A percentile compares a stretch with the other conserved stretches of the same genome.
phyloP scores from a whole-genome alignment of 2,329 filamentous ascomycete species.

The Pseudogymnoascus sp. region DNA sequence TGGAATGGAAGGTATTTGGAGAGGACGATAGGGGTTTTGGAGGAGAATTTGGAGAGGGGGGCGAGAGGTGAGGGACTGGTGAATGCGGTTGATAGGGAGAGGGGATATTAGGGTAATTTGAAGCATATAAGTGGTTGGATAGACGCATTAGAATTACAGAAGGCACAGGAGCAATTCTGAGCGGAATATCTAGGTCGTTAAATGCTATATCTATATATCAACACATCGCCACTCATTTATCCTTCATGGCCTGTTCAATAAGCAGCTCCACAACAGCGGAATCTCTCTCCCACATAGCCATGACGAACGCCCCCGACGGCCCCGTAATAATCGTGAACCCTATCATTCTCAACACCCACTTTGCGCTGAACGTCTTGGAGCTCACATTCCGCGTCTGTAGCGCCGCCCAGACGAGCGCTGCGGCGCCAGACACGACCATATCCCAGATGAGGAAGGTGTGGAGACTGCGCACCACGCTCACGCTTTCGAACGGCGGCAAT shows the following conservation, averaged over 20 bases:
- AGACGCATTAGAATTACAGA: background rate
- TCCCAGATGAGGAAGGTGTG: conserved; percentile 4
- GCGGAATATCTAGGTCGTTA: background rate
- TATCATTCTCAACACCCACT: background rate
- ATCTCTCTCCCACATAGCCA: conserved; percentile 12
- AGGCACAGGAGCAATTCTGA: background rate
- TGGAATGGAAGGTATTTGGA: conserved; percentile 48
- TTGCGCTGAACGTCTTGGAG: background rate
- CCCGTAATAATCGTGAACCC: background rate
- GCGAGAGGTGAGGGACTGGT: conserved; percentile 49
- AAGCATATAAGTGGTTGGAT: background rate
- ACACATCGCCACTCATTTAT: background rate
- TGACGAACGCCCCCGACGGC: background rate
- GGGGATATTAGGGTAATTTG: conserved; percentile 47
- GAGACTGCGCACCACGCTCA: background rate
- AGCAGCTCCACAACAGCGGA: background rate
- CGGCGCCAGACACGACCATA: background rate
- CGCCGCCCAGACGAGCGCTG: background rate
- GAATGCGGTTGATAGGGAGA: conserved; percentile 55
- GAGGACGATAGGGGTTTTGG: conserved; percentile 52
- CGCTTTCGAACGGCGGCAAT: background rate
- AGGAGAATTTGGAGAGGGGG: conserved; percentile 48
- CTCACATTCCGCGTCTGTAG: conserved; percentile 3
- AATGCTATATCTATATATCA: background rate
- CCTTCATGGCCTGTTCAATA: conserved; percentile 11